phyloP scores from a whole-genome alignment of 257 asterid genomes.

The Nyctanthes arbortristis region DNA sequence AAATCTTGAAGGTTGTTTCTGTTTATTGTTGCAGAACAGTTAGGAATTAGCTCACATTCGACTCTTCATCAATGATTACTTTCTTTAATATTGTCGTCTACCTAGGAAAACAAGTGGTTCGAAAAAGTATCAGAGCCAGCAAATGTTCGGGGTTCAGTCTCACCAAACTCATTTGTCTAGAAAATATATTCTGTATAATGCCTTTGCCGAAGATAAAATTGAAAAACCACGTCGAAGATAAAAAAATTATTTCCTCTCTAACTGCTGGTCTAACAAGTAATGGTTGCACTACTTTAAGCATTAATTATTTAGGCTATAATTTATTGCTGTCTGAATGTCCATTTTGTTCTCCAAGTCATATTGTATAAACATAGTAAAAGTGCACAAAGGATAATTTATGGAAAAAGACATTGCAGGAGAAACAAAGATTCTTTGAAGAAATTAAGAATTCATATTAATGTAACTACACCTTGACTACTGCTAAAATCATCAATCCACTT shows the following conservation, averaged over 20 bases:
- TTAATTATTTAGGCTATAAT: background rate
- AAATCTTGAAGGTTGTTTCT: background rate
- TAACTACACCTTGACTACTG: background rate
- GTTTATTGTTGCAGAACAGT: background rate
- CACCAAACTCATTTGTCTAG: too few relatives aligned
- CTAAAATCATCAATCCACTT: background rate
- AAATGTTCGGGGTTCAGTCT: too few relatives aligned
- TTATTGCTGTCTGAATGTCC: background rate
- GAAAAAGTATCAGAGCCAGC: too few relatives aligned
- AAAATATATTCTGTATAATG: background rate
- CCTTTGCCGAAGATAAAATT: background rate
- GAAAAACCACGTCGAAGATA: background rate
- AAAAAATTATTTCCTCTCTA: background rate
- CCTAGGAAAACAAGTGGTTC: background rate
- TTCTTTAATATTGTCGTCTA: background rate
- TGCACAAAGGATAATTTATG: background rate
- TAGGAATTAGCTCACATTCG: background rate
- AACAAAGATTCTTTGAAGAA: background rate
- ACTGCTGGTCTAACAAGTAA: background rate
- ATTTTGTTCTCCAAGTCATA: background rate
- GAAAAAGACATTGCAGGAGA: background rate
- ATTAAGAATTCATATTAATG: background rate
- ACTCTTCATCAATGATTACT: background rate
- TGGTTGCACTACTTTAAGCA: background rate
- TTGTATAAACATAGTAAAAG: background rate